Evolutionary conservation across 305 asterid genomes (phyloP).

Genomic region (Solanum hybrid): DNA sequence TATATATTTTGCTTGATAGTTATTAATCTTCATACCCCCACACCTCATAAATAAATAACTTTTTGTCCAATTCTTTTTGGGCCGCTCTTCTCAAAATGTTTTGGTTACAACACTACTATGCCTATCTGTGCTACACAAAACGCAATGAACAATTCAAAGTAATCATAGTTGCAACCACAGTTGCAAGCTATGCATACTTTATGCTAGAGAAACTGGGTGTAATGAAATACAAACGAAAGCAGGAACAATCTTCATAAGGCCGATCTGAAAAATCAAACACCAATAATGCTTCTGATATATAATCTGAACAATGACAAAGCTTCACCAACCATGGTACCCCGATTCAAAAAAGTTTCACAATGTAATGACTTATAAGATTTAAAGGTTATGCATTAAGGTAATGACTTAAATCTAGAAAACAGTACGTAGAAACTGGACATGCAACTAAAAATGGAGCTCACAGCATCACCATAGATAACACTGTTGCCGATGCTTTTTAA

Average conservation of each 20-base stretch:
- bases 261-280: background rate
- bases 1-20: background rate
- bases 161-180: background rate
- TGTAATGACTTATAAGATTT: background rate
- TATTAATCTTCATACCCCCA: background rate
- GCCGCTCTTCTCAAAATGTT: background rate
- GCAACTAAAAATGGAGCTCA: slow-evolving; percentile 29
- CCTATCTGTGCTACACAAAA: background rate
- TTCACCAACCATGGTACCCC: background rate
- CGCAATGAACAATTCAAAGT: background rate
- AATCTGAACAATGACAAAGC: background rate
- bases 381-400: background rate
- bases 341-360: background rate
- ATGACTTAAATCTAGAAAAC: background rate
- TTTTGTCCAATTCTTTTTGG: background rate
- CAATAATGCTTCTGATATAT: background rate
- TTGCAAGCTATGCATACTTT: background rate
- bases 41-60: background rate
- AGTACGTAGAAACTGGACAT: background rate
- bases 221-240: background rate
- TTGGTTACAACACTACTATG: background rate
- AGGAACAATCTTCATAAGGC: background rate
- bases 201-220: background rate
- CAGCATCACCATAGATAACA: slow-evolving; percentile 26
- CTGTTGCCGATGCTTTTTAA: background rate